A percentile compares a stretch with the other conserved stretches of the same genome.
Conservation (phyloP, 2,329 filamentous ascomycete genomes). For the Penicillium fuscoglaucum region DNA sequence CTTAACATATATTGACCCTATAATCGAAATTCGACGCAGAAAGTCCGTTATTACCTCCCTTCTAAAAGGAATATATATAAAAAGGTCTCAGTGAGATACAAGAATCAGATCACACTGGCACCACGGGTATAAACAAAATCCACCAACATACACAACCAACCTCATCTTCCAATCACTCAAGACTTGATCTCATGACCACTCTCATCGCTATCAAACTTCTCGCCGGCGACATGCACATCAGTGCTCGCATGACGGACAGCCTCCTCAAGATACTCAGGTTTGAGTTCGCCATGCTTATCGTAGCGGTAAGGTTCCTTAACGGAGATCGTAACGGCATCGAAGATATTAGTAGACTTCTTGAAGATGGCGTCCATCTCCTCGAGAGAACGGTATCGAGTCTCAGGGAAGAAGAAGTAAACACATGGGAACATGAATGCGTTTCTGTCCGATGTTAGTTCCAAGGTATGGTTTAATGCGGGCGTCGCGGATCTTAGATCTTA, state of each 20-base stretch:
- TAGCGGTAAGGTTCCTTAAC: constrained; percentile 55
- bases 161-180: neutral
- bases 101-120: neutral
- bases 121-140: constrained; percentile 2
- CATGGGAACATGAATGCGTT: constrained; percentile 55
- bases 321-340: constrained; percentile 52
- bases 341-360: constrained; percentile 52
- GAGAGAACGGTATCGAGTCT: constrained; percentile 59
- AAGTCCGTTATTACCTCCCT: neutral
- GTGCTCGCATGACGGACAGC: constrained; percentile 24
- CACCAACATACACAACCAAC: neutral
- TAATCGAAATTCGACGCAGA: neutral
- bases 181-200: constrained; percentile 19
- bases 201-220: constrained; percentile 30
- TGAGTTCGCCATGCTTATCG: constrained; percentile 57
- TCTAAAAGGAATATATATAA: neutral
- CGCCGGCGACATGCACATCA: constrained; percentile 14
- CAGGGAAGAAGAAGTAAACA: constrained; percentile 61
- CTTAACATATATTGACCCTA: too few species aligned
- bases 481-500: constrained; percentile 22
- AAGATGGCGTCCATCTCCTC: constrained; percentile 70
- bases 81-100: neutral
- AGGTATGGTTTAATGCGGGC: neutral
- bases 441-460: constrained; percentile 24
- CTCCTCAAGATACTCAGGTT: constrained; percentile 50